Evolutionary conservation across 2,329 filamentous ascomycete species (phyloP).

Genomic region (Neofusicoccum sp.): DNA sequence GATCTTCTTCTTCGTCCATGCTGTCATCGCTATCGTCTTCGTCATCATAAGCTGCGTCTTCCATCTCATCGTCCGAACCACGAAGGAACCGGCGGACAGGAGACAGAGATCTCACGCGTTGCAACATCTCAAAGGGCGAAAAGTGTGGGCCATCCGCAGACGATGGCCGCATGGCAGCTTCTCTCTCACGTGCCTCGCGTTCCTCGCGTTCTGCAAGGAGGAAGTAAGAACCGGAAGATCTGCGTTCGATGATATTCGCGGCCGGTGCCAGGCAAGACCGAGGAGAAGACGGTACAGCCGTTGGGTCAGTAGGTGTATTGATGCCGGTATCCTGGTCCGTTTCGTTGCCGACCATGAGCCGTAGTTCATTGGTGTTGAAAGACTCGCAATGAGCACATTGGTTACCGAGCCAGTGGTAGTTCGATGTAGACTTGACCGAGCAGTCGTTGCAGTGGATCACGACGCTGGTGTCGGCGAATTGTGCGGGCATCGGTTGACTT

Average conservation of each 20-base stretch:
- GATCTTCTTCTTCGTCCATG: conserved; percentile 30
- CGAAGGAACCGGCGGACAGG: conserved; percentile 48
- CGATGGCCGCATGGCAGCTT: conserved; percentile 1
- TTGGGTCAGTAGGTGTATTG: neutral
- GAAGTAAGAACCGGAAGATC: conserved; percentile 22
- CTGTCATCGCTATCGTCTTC: conserved; percentile 35
- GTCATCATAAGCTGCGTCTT: conserved; percentile 31
- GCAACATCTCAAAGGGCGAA: conserved; percentile 46
- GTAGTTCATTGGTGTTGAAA: conserved; percentile 52
- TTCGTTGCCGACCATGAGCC: conserved; percentile 41
- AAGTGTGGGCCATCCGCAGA: conserved; percentile 38
- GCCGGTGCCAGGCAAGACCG: neutral
- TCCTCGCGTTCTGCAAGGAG: conserved; percentile 19
- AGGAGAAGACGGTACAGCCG: neutral
- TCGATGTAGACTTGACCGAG: conserved; percentile 77
- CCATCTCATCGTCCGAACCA: conserved; percentile 27
- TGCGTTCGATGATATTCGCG: neutral
- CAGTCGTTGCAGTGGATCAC: conserved; percentile 94
- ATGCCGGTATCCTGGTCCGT: conserved; percentile 27
- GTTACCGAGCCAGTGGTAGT: conserved; percentile 91
- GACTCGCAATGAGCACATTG: conserved; percentile 69
- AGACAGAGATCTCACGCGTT: conserved; percentile 44
- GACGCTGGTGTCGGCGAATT: conserved; percentile 76
- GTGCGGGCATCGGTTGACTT: conserved; percentile 84
- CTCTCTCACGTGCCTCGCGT: conserved; percentile 23